A percentile compares a stretch with the other conserved stretches of the same genome.
phyloP scores from a whole-genome alignment of 2,329 filamentous ascomycete genomes.

The Boeremia exigua region DNA sequence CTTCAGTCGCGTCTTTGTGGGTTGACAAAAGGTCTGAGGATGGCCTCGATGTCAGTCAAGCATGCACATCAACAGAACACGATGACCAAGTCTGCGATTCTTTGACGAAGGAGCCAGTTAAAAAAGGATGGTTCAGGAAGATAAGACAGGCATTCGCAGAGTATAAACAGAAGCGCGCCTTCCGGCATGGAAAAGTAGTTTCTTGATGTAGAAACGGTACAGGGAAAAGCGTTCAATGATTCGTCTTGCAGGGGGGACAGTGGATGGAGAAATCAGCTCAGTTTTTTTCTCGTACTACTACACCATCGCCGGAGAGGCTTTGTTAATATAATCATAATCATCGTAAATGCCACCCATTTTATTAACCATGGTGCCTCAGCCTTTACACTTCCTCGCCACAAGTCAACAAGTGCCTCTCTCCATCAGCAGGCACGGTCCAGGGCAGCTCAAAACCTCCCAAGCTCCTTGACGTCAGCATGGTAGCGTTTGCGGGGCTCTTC shows the following conservation, averaged over 20 bases:
- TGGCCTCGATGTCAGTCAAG: background rate
- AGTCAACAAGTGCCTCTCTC: conserved; percentile 38
- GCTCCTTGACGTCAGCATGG: conserved; percentile 35
- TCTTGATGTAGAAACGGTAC: too few relatives aligned
- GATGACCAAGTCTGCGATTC: background rate
- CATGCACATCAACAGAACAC: background rate
- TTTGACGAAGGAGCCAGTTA: background rate
- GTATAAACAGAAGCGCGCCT: background rate
- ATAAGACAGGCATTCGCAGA: background rate
- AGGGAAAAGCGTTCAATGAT: too few relatives aligned
- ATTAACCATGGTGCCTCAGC: background rate
- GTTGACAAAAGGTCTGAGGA: background rate
- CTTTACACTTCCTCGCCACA: conserved; percentile 41
- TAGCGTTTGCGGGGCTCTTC: conserved; percentile 42
- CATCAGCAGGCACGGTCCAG: conserved; percentile 37
- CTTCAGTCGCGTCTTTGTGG: background rate
- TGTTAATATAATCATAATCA: background rate
- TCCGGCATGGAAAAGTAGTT: too few relatives aligned
- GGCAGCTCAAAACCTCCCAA: conserved; percentile 36
- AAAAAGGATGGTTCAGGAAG: background rate
- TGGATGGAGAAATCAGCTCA: background rate
- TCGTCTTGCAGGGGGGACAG: too few relatives aligned
- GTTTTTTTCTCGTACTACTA: background rate
- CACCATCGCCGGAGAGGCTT: background rate
- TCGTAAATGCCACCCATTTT: background rate